Base-by-base conservation (phyloP, 2,329 filamentous ascomycete genomes). In the Epichloe bromicola region DNA sequence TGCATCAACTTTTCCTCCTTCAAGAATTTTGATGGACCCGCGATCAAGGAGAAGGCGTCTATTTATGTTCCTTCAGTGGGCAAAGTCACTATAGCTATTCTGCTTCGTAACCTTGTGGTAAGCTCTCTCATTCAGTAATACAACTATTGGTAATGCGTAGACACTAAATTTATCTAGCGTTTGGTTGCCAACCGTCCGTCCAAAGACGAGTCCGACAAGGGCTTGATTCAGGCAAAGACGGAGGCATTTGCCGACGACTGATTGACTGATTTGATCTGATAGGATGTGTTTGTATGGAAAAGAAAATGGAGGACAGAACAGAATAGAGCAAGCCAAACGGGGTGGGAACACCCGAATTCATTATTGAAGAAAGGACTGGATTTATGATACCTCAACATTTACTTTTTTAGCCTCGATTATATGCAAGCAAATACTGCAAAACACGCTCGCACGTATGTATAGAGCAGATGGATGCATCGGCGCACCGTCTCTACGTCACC, bases 1-100 rank as follows among this genome's bases (percentile, higher is more conserved):
- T 98, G 93, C 75, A 90, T 98, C 72, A 98, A 98, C 71, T 97
- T 98, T 67, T 94, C 89, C 7, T 95, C 88, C 48, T 88, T 86
- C 68, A 88, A 90, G 73, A 97, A 98, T 71, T 97, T 97, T 68
- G 83, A 84, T 54, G 77, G 76, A 1, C 82, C 85, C 0, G 86
- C 86, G 46, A 82, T 97, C 58, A 97, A 95, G 71, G 86, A 96
- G 66, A 95, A 90, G 73, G 93, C 93, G 2, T 89, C 88, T 5
- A 95, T 98, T 61, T 98, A 96, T 61, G 90, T 97, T 17, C 93
- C 93, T 1, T 93, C 91, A 0, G 94, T 96, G 58, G 93, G 93
- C 60, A 98, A 97, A 73, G 91, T 97, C 46, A 98, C 93, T 0
- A 97, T 97, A 65, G 87, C 91, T 15, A 83, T 96, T 36, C 71